Base-by-base conservation (phyloP, 306 rosid species). In the Gynostemma pentaphyllum region DNA sequence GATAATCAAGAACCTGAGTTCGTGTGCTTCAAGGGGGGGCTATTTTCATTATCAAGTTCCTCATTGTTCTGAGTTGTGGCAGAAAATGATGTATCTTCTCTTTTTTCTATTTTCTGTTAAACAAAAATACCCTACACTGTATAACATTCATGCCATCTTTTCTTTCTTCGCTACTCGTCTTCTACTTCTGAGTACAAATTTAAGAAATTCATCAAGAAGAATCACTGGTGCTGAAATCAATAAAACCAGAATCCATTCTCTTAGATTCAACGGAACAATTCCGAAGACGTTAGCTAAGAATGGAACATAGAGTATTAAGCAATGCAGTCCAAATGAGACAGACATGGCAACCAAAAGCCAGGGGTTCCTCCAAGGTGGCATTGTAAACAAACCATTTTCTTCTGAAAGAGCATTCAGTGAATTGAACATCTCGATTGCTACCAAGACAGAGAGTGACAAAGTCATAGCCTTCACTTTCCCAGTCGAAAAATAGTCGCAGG, bases 331-430 rank as follows among this genome's bases (percentile, higher is more conserved):
- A 57, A 91, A 91, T 45, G 98, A 91, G 49, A 91, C 66, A 4
- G 95, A 85, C 96, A 91, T 91, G 52, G 98, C 96, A 64, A 91
- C 42, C 64, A 91, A 95, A 64, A 91, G 98, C 88, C 88, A 91
- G 2, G 98, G 96, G 74, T 91, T 91, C 36, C 85, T 87, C 98
- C 98, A 91, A 3, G 96, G 98, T 24, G 96, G 98, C 98, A 91
- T 91, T 15, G 88, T 68, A 70, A 91, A 39, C 53, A 91, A 89
- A 75, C 98, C 88, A 44, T 95, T 87, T 53, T 91, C 80, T 72
- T 79, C 98, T 0, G 98, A 91, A 13, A 91, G 72, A 14, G 72
- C 72, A 45, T 91, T 91, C 26, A 91, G 92, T 50, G 98, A 88
- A 72, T 88, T 91, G 80, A 91, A 91, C 96, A 91, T 91, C 82